Conservation (phyloP, 768 basidiomycete genomes). For the Pholiota molesta region DNA sequence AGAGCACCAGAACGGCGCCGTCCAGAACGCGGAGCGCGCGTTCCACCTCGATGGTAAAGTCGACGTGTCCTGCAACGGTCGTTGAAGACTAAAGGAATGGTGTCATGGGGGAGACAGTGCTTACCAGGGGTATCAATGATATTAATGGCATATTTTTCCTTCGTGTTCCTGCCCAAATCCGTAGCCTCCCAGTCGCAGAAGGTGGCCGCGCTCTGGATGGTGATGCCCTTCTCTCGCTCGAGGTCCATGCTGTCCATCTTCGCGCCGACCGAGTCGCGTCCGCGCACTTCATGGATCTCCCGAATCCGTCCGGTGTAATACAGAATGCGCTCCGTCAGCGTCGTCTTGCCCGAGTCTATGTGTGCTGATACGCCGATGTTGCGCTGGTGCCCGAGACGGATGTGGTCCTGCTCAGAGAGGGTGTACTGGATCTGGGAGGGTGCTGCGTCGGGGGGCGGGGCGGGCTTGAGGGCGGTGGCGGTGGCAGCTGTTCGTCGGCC, state of each 20-base stretch:
- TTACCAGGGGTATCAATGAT: conserved; percentile 98
- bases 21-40: conserved; percentile 95
- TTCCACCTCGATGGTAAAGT: conserved; percentile 99
- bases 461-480: conserved; percentile 38
- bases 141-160: conserved; percentile 90
- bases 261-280: conserved; percentile 93
- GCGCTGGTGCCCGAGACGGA: conserved; percentile 73
- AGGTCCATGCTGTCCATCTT: conserved; percentile 99
- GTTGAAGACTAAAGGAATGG: conserved; percentile 3
- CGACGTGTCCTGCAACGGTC: conserved; percentile 82
- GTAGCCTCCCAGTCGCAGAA: conserved; percentile 95
- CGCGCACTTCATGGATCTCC: conserved; percentile 97
- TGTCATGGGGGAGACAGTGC: conserved; percentile 12
- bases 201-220: conserved; percentile 97
- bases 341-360: conserved; percentile 98
- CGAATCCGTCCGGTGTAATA: conserved; percentile 96
- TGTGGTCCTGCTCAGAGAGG: conserved; percentile 66
- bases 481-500: conserved; percentile 44
- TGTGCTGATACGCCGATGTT: conserved; percentile 97
- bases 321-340: conserved; percentile 92
- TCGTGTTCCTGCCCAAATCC: conserved; percentile 57
- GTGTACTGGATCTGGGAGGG: conserved; percentile 38
- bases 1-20: conserved; percentile 94
- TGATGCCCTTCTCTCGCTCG: conserved; percentile 98
- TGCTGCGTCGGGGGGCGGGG: conserved; percentile 6